Evolutionary conservation across 495 filamentous ascomycete genomes (phyloP), one percentile per base, ranked within the genome.

Genomic region (Glutinoglossum americanum): DNA sequence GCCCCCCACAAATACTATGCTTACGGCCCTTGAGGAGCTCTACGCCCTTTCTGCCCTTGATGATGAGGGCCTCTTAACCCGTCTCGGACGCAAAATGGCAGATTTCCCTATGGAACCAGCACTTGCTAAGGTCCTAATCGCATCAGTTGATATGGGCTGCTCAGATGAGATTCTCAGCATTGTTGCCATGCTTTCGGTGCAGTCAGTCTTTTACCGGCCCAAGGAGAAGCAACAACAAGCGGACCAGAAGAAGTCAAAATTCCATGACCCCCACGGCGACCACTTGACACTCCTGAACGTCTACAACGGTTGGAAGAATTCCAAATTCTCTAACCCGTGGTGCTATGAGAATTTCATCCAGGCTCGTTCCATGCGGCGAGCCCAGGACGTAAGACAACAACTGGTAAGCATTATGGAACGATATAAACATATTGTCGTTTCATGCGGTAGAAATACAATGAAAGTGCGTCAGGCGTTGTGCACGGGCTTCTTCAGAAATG

Each of bases 281-380:
- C 92, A 99, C 64, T 71, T 97, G 3, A 99, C 92, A 1, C 72
- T 97, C 0, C 76, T 99, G 28, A 97, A 97, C 65, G 93, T 97
- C 1, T 99, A 95, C 74, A 94, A 95, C 63, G 80, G 74, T 15
- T 99, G 92, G 92, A 94, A 93, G 65, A 71, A 80, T 15, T 83
- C 78, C 60, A 83, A 80, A 9, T 94, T 80, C 68, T 80, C 79
- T 48, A 87, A 80, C 55, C 78, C 92, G 1, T 99, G 93, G 93
- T 97, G 93, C 63, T 87, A 85, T 57, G 93, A 99, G 63, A 96
- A 99, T 66, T 99, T 93, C 69, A 93, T 99, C 63, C 92, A 99
- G 64, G 87, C 85, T 6, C 79, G 88, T 6, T 77, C 77, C 13
- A 94, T 99, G 76, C 76, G 79, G 44, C 82, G 92, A 15, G 89